Percentiles rank a stretch among this genome's conserved stretches.
Conservation (phyloP, 2,329 filamentous ascomycete species). For the Diaporthe ampelina region DNA sequence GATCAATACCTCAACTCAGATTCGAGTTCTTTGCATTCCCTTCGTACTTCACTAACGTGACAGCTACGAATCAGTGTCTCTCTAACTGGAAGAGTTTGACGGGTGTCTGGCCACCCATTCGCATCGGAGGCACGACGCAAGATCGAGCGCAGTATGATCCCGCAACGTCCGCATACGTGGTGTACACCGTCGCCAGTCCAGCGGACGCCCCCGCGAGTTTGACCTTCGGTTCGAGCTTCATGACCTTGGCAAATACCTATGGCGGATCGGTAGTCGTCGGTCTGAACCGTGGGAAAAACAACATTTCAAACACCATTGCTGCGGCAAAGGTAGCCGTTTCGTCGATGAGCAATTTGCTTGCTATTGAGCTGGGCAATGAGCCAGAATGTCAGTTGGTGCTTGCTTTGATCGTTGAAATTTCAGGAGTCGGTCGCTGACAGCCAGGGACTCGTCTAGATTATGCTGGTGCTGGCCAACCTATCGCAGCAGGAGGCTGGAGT, state of each 20-base stretch:
- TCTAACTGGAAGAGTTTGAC: slow-evolving; percentile 64
- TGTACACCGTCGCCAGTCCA: slow-evolving; percentile 62
- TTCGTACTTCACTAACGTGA: slow-evolving; percentile 65
- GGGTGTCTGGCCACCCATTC: slow-evolving; percentile 65
- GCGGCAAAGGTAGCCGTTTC: slow-evolving; percentile 61
- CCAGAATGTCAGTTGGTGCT: slow-evolving; percentile 62
- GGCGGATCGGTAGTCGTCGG: slow-evolving; percentile 64
- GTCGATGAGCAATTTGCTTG: slow-evolving; percentile 63
- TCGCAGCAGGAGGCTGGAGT: slow-evolving; percentile 54
- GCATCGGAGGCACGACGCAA: slow-evolving; percentile 72
- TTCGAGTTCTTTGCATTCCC: slow-evolving; percentile 71
- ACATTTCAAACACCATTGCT: slow-evolving; percentile 66
- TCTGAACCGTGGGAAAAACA: slow-evolving; percentile 66
- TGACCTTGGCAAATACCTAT: slow-evolving; percentile 63
- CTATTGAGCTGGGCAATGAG: slow-evolving; percentile 71
- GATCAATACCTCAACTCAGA: slow-evolving; percentile 46
- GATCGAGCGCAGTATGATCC: slow-evolving; percentile 67
- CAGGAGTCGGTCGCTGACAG: slow-evolving; percentile 5
- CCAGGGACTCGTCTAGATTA: slow-evolving; percentile 49
- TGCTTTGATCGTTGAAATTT: too few relatives aligned
- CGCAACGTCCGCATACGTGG: slow-evolving; percentile 59
- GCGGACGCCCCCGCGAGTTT: slow-evolving; percentile 63
- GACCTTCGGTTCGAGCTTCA: slow-evolving; percentile 67
- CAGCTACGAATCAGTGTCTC: slow-evolving; percentile 64
- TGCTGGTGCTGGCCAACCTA: slow-evolving; percentile 53